Conservation (phyloP, 2,329 filamentous ascomycete species). For the Endocalyx cinctus region DNA sequence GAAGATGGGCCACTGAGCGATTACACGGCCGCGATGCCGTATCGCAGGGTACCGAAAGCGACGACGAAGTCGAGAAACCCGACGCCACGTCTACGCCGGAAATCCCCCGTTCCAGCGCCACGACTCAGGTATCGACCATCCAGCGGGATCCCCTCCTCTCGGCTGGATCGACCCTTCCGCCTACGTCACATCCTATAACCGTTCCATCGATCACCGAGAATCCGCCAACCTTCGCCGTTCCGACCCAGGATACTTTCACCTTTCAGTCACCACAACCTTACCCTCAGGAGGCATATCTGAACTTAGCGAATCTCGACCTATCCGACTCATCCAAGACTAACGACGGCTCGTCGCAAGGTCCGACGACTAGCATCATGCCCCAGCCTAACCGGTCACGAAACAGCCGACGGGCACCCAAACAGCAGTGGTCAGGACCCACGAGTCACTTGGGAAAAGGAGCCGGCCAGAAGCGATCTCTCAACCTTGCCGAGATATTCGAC, state of each 20-base stretch:
- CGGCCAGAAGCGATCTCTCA: constrained; percentile 68
- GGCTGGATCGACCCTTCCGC: constrained; percentile 33
- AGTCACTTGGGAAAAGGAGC: constrained; percentile 56
- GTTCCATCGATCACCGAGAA: constrained; percentile 14
- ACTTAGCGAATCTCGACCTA: constrained; percentile 56
- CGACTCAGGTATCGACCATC: constrained; percentile 32
- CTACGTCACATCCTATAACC: constrained; percentile 15
- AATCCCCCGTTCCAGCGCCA: constrained; percentile 43
- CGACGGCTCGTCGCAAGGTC: constrained; percentile 28
- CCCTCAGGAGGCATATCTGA: constrained; percentile 53
- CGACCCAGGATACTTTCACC: constrained; percentile 59
- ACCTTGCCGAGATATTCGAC: constrained; percentile 72
- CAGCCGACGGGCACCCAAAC: constrained; percentile 17
- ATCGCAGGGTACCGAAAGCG: constrained; percentile 56
- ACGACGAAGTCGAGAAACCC: constrained; percentile 63
- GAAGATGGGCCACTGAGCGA: constrained; percentile 64
- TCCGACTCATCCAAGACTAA: constrained; percentile 44
- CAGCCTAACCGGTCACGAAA: constrained; percentile 21
- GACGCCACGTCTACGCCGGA: constrained; percentile 58
- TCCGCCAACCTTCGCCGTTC: constrained; percentile 40
- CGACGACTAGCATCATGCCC: constrained; percentile 22
- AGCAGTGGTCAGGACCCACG: constrained; percentile 17
- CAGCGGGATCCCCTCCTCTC: constrained; percentile 27
- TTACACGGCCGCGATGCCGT: constrained; percentile 57
- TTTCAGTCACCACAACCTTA: constrained; percentile 63